A percentile compares a stretch with the other conserved stretches of the same genome.
phyloP scores from a whole-genome alignment of 495 filamentous ascomycete species.

The Penicillium alfredii region DNA sequence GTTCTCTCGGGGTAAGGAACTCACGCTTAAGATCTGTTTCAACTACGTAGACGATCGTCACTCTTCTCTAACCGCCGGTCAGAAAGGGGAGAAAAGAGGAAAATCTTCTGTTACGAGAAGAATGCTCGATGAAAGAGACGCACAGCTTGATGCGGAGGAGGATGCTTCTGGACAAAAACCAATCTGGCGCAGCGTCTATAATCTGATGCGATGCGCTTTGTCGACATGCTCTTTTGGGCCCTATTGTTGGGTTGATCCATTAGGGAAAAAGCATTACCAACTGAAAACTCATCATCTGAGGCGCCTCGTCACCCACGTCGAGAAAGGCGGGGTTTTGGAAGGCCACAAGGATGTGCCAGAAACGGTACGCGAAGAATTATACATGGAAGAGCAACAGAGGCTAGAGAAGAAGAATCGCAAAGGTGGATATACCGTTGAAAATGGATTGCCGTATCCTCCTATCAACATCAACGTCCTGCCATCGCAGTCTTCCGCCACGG shows the following conservation, averaged over 20 bases:
- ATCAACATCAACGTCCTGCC: conserved; percentile 15
- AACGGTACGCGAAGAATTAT: conserved; percentile 8
- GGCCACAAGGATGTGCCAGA: conserved; percentile 19
- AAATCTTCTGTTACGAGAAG: conserved; percentile 6
- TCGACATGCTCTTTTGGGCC: conserved; percentile 11
- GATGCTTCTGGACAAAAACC: conserved; percentile 9
- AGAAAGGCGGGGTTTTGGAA: conserved; percentile 10
- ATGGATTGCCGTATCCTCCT: conserved; percentile 2
- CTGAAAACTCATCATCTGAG: conserved; percentile 16
- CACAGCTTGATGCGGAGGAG: conserved; percentile 15
- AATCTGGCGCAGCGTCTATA: conserved; percentile 20
- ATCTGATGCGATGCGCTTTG: conserved; percentile 20
- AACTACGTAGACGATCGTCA: conserved; percentile 12
- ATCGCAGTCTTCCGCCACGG: too few species aligned
- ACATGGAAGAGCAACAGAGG: conserved; percentile 19
- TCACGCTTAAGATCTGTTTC: conserved; percentile 13
- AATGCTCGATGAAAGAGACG: conserved; percentile 13
- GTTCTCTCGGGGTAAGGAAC: conserved; percentile 11
- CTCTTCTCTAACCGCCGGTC: background rate
- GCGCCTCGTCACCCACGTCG: conserved; percentile 11
- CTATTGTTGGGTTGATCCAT: conserved; percentile 23
- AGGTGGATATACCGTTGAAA: background rate
- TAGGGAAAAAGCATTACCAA: conserved; percentile 23
- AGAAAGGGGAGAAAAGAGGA: conserved; percentile 9
- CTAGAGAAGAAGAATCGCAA: conserved; percentile 7